These are phyloP conservation scores for Ensete ventricosum DNA, from an alignment of 176 grass and related monocot genomes.

Conservation along the genomic window DNA sequence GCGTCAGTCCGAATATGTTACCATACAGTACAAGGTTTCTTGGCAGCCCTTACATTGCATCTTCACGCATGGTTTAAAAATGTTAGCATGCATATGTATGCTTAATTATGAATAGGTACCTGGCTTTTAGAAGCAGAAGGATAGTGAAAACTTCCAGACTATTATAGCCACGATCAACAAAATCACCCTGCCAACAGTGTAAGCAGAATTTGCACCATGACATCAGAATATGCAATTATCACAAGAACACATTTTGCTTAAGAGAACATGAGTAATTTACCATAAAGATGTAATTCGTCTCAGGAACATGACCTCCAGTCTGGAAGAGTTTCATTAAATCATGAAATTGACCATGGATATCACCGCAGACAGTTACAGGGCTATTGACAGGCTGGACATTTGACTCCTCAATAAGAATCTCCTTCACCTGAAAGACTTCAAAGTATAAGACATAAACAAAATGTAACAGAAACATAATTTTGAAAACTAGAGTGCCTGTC, in stretches of 20 bases:
- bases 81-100: background rate
- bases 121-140: conserved; percentile 94
- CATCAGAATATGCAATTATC: background rate
- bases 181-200: conserved; percentile 58
- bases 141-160: conserved; percentile 98
- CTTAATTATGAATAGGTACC: conserved; percentile 26
- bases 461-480: background rate
- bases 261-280: conserved; percentile 21
- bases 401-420: conserved; percentile 96
- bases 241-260: background rate
- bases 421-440: conserved; percentile 56
- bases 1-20: too few species aligned
- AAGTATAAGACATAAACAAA: background rate
- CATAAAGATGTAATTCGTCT: conserved; percentile 99
- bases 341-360: conserved; percentile 98
- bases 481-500: background rate
- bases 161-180: conserved; percentile 97
- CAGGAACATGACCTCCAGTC: conserved; percentile 91
- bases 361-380: conserved; percentile 90
- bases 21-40: too few species aligned
- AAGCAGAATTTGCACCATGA: background rate
- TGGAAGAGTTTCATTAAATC: conserved; percentile 98
- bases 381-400: conserved; percentile 99
- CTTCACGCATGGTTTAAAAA: background rate
- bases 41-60: too few species aligned